Conservation (phyloP, 2,329 filamentous ascomycete genomes). For the Colletotrichum sp. region DNA sequence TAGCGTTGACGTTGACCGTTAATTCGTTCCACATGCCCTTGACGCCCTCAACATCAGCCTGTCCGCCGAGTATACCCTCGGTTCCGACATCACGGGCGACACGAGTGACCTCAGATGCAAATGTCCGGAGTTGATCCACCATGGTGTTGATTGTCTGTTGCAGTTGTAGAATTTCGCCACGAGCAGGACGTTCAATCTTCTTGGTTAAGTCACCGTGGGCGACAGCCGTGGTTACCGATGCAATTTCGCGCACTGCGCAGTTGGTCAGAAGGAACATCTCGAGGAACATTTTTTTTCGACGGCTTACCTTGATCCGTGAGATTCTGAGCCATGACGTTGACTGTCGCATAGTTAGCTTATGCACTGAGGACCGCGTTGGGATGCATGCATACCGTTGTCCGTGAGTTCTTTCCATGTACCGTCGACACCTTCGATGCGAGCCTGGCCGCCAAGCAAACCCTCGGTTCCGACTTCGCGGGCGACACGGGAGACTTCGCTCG, state of each 20-base stretch:
- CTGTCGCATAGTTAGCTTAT: conserved; percentile 38
- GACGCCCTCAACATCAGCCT: conserved; percentile 82
- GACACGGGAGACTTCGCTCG: conserved; percentile 92
- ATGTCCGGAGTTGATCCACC: conserved; percentile 84
- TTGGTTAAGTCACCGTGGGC: conserved; percentile 83
- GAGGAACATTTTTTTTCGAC: neutral
- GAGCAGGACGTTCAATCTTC: conserved; percentile 81
- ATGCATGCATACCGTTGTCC: conserved; percentile 66
- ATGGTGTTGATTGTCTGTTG: conserved; percentile 90
- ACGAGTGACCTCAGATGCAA: conserved; percentile 82
- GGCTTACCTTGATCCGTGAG: conserved; percentile 72
- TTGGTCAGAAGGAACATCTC: neutral
- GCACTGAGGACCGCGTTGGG: conserved; percentile 13
- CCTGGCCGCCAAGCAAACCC: conserved; percentile 91
- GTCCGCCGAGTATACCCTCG: conserved; percentile 81
- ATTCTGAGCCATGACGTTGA: conserved; percentile 85
- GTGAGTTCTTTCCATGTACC: conserved; percentile 98
- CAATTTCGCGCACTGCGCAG: conserved; percentile 76
- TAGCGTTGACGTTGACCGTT: conserved; percentile 85
- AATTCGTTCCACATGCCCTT: conserved; percentile 90
- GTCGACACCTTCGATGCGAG: conserved; percentile 90
- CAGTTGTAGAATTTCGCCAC: conserved; percentile 81
- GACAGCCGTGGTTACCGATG: conserved; percentile 82
- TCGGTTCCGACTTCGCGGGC: conserved; percentile 96
- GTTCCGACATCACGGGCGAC: conserved; percentile 85